Base-by-base conservation (phyloP, 2,329 filamentous ascomycete genomes). In the Metarhizium brunneum region DNA sequence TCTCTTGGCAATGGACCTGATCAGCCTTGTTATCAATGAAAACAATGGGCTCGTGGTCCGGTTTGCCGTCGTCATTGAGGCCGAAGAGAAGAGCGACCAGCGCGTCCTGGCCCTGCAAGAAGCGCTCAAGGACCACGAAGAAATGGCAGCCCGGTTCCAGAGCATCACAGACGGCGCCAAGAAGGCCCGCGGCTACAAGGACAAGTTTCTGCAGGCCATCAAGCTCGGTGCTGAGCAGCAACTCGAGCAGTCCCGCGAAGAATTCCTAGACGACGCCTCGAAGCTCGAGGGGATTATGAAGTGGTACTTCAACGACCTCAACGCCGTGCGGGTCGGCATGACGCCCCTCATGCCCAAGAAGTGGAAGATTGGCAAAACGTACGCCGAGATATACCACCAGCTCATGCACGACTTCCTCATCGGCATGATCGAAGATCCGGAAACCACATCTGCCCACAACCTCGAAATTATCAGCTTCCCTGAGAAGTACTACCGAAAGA, bases 281-380 rank as follows among this genome's bases (percentile, higher is more conserved):
- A 84, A 83, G 64, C 78, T 99, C 50, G 89, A 95, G 60, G 96
- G 96, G 76, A 85, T 83, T 61, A 83, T 96, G 72, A 88, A 88
- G 66, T 99, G 94, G 94, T 99, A 85, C 72, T 99, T 97, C 76
- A 96, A 97, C 73, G 92, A 99, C 69, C 81, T 99, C 42, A 95
- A 95, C 70, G 91, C 90, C 3, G 92, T 96, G 66, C 91, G 92
- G 71, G 81, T 95, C 59, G 92, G 94, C 66, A 95, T 99, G 89
- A 83, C 88, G 58, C 83, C 84, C 32, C 78, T 99, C 54, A 92
- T 96, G 83, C 94, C 95, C 8, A 92, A 89, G 73, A 95, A 94
- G 71, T 99, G 94, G 94, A 92, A 87, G 67, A 96, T 99, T 50
- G 88, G 92, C 73, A 86, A 88, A 68, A 94, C 88, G 1, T 99